Evolutionary conservation across 1,284 basidiomycete genomes (phyloP), one percentile per base, ranked within the genome.

Genomic region (Filobasidium uniguttulatum): DNA sequence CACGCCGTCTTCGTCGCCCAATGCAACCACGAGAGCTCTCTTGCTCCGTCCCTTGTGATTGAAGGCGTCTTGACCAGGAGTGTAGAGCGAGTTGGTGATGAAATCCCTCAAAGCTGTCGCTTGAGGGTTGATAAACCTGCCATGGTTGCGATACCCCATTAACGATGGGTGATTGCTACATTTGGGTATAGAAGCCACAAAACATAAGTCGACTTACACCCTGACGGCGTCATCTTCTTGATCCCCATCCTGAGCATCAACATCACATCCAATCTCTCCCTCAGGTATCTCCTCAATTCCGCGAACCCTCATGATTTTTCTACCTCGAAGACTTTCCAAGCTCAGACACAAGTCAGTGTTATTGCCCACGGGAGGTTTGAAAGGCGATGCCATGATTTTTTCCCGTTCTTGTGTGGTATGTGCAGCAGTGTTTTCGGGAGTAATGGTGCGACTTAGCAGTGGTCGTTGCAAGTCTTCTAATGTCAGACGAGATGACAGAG

Each of bases 261-360:
- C 55, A 7, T 29, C 48, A 15, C 51, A 50, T 5, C 67, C 68
- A 5, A 65, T 43, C 46, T 50, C 55, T 12, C 66, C 66, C 15
- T 60, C 59, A 15, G 59, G 59, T 17, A 67, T 46, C 28, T 62
- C 54, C 23, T 63, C 57, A 5, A 66, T 41, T 1, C 61, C 63
- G 20, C 64, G 54, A 0, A 68, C 57, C 25, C 63, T 60, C 9
- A 70, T 56, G 17, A 60, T 63, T 49, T 64, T 66, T 17, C 67
- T 54, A 0, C 68, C 68, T 34, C 65, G 53, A 60, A 68, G 61
- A 2, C 63, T 64, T 52, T 70, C 68, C 23, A 70, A 60, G n/a
- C 66, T 67, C 2, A 70, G 57, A 43, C 66, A 68, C 5, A 70
- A 52, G 55, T 70, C 68, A 0, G 65, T 65, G 38, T 66, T 65